Evolutionary conservation across 73 alveolate genomes (phyloP).

Genomic region (Effrenium voratum): DNA sequence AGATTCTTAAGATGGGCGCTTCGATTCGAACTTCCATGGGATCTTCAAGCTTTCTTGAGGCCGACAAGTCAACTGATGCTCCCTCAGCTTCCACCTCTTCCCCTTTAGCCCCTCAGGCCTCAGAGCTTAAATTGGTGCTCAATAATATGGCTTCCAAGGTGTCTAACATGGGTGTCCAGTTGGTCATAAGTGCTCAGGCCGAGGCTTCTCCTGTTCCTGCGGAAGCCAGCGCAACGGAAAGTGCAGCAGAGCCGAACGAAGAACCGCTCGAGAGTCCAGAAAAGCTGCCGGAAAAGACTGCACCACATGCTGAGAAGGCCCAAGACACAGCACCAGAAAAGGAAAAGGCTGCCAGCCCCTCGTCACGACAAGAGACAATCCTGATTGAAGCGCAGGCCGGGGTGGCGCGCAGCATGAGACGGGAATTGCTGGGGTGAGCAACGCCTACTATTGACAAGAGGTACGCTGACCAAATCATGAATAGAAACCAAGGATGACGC

Average conservation of each 20-base stretch:
- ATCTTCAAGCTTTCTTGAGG: not conserved
- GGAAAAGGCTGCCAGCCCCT: slow-evolving; percentile 7
- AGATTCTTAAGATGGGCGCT: not conserved
- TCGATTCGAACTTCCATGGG: not conserved
- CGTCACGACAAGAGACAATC: slow-evolving; percentile 6
- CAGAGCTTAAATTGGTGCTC: not conserved
- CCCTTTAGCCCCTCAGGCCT: no score
- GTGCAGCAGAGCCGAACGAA: slow-evolving; percentile 17
- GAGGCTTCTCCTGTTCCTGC: not conserved
- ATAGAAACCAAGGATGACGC: no score
- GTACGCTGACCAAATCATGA: no score
- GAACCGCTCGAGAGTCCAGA: not conserved
- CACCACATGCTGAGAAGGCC: not conserved
- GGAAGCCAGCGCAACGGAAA: not conserved
- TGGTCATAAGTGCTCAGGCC: not conserved
- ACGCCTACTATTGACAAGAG: no score
- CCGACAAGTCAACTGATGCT: slow-evolving; percentile 10
- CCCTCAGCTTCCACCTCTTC: slow-evolving; percentile 46
- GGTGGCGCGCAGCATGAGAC: no score
- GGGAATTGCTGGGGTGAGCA: no score
- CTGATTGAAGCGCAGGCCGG: slow-evolving; percentile 51
- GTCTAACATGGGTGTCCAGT: not conserved
- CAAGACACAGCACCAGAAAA: not conserved
- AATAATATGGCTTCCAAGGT: not conserved
- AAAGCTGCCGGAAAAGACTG: not conserved